Evolutionary conservation across 129 eudicot species (phyloP).

Genomic region (Lactuca sativa): DNA sequence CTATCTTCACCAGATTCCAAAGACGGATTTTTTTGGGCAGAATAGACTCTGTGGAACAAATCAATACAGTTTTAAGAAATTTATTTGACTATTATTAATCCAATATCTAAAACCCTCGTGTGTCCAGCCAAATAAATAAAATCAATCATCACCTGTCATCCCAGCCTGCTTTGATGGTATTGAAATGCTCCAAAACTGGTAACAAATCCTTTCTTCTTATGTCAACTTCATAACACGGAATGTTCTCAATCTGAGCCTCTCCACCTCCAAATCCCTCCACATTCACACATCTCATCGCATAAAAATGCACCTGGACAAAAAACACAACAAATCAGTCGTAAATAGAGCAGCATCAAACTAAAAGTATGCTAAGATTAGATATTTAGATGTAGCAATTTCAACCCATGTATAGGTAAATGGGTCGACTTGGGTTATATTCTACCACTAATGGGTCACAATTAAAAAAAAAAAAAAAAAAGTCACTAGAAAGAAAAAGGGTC

Average conservation of each 20-base stretch:
- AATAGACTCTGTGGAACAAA: constrained; percentile 35
- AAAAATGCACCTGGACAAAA: constrained; percentile 36
- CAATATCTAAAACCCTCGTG: too few species aligned
- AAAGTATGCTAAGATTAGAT: background rate
- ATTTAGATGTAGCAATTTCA: background rate
- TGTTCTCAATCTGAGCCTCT: constrained; percentile 46
- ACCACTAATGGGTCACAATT: background rate
- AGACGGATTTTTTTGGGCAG: constrained; percentile 25
- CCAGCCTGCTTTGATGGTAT: constrained; percentile 49
- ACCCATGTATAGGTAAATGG: background rate
- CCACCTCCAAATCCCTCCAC: constrained; percentile 32
- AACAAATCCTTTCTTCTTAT: constrained; percentile 49
- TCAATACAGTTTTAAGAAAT: background rate
- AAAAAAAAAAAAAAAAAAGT: too few species aligned
- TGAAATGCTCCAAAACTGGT: constrained; percentile 53
- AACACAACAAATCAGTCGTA: constrained; percentile 15
- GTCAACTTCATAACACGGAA: constrained; percentile 41
- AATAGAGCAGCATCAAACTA: background rate
- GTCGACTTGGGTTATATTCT: background rate
- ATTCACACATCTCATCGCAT: constrained; percentile 32
- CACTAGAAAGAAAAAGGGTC: too few species aligned
- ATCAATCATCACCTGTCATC: constrained; percentile 51
- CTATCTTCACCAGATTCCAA: constrained; percentile 32
- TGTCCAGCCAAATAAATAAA: background rate
- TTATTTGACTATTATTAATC: too few species aligned